Evolutionary conservation across 306 rosid genomes (phyloP), one percentile per base, ranked within the genome.

Genomic region (Aeschynomene evenia): DNA sequence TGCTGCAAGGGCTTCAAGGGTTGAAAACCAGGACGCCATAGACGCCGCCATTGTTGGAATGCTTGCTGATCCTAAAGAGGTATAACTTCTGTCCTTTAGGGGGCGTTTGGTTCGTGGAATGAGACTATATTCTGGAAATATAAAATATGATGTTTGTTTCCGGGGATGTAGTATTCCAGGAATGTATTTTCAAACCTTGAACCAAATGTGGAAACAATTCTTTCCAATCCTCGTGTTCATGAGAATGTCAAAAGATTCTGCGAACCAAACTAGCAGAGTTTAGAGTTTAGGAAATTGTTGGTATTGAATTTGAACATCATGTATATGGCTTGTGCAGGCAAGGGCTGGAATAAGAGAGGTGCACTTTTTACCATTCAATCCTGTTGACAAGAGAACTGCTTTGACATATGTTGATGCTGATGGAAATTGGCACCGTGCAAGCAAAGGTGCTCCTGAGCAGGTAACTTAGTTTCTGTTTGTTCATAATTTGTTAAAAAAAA

Each of bases 381-480:
- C 99, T 22, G 91, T 83, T 28, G 99, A 91, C 63, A 95, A 95
- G 83, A 91, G 99, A 80, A 95, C 99, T 57, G 97, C 99, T 59
- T 86, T 95, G 91, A 95, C 99, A 64, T 95, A 95, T 81, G 55
- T 89, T 62, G 99, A 95, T 68, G 9, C 29, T 5, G 73, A 73
- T 71, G 99, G 86, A 77, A 83, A 66, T 58, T 95, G 99, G 99
- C 97, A 95, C 76, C 72, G 99, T 66, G 62, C 99, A 19, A 91
- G 99, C 83, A 95, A 95, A 76, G 99, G 99, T 68, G 99, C 99
- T 24, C 99, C 99, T 20, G 99, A 95, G 83, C 97, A 95, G 96
- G 99, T 91, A 83, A 63, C 49, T 50, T 6, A 22, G 12, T 43
- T 61, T 61, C 19, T 7, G 20, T 72, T 63, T 78, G 23, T 65